Conservation (phyloP, 805 yeast species). For the Torulaspora quercuum region DNA sequence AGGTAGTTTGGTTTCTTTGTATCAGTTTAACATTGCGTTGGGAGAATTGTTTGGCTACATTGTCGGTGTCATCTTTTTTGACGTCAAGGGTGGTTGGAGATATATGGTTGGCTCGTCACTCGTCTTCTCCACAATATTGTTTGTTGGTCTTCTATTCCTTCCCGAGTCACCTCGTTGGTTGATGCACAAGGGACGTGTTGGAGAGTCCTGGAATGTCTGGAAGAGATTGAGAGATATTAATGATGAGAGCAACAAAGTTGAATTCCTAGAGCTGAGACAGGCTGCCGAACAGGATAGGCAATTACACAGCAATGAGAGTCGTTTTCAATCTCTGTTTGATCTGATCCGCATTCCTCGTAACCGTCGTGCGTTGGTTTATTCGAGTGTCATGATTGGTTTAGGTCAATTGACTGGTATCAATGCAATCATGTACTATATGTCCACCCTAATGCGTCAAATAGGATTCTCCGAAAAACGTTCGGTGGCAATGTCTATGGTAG, state of each 20-base stretch:
- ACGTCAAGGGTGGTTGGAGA: conserved; percentile 59
- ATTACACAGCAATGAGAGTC: conserved; percentile 37
- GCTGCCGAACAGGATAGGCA: conserved; percentile 48
- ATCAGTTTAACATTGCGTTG: conserved; percentile 61
- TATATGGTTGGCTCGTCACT: conserved; percentile 62
- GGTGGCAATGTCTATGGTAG: conserved; percentile 65
- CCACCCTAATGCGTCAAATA: conserved; percentile 52
- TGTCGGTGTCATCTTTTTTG: conserved; percentile 57
- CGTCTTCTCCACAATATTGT: conserved; percentile 51
- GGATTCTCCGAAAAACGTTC: conserved; percentile 51
- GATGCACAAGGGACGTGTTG: conserved; percentile 48
- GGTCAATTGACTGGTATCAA: conserved; percentile 70
- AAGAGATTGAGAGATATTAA: conserved; percentile 50
- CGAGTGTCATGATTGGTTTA: conserved; percentile 53
- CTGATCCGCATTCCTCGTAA: conserved; percentile 54
- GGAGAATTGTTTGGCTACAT: conserved; percentile 67
- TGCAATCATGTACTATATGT: conserved; percentile 63
- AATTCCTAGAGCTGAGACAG: conserved; percentile 56
- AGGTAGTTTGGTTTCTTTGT: conserved; percentile 59
- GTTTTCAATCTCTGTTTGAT: conserved; percentile 46
- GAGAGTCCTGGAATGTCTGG: conserved; percentile 56
- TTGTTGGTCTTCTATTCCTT: conserved; percentile 49
- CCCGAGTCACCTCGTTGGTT: conserved; percentile 64
- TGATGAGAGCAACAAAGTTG: conserved; percentile 44
- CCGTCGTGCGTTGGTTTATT: conserved; percentile 58